Percentiles rank a stretch among this genome's conserved stretches.
Conservation (phyloP, 345 rosid species). For the Abelmoschus esculentus region DNA sequence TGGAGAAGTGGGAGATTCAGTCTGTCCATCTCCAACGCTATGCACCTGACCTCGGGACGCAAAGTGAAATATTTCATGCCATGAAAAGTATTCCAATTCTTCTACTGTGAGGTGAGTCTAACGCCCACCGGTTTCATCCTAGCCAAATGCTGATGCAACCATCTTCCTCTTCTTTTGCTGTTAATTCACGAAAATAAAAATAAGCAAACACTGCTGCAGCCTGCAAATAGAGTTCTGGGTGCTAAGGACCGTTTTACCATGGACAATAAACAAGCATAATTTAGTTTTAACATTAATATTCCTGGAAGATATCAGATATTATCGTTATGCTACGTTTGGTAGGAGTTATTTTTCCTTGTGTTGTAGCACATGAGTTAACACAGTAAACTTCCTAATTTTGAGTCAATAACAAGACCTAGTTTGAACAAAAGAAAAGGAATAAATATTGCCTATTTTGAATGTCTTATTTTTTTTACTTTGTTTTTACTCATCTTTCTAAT, state of each 20-base stretch:
- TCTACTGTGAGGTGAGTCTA: slow-evolving; percentile 81
- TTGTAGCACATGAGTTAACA: too few species aligned
- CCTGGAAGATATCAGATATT: not conserved
- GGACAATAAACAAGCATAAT: not conserved
- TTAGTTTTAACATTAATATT: not conserved
- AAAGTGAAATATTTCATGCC: slow-evolving; percentile 34
- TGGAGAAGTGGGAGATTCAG: not conserved
- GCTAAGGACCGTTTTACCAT: not conserved
- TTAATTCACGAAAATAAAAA: not conserved
- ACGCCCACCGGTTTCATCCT: slow-evolving; percentile 65
- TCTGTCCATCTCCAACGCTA: not conserved
- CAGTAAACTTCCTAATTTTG: too few species aligned
- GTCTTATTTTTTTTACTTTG: too few species aligned
- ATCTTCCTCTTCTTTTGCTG: slow-evolving; percentile 94
- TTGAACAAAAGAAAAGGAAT: too few species aligned
- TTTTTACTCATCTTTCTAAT: too few species aligned
- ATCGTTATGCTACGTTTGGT: too few species aligned
- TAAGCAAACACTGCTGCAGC: not conserved
- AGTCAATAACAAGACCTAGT: too few species aligned
- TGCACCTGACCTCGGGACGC: not conserved
- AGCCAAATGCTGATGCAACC: slow-evolving; percentile 95
- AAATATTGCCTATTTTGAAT: too few species aligned
- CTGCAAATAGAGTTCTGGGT: not conserved
- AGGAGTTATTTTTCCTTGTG: too few species aligned
- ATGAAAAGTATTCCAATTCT: slow-evolving; percentile 77